Evolutionary conservation across 805 yeast genomes (phyloP).

Genomic region (Metschnikowia orientalis): DNA sequence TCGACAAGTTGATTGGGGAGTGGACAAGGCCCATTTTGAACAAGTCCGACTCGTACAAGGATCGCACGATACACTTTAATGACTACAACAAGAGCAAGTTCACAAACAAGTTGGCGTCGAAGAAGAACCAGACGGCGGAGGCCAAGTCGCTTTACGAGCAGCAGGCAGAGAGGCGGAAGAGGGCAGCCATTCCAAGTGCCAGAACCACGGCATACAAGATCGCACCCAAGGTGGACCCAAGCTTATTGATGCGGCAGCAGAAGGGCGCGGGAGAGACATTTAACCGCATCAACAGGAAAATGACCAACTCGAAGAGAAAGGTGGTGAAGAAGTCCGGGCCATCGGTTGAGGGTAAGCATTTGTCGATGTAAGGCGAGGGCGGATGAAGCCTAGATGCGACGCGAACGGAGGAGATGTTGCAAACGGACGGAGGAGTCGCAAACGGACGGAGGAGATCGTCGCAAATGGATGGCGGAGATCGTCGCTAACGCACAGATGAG

Average conservation of each 20-base stretch:
- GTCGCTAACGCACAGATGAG: too few relatives aligned
- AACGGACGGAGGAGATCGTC: too few relatives aligned
- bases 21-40: constrained; percentile 99
- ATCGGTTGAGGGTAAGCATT: constrained; percentile 70
- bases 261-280: constrained; percentile 71
- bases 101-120: constrained; percentile 38
- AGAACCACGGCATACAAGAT: constrained; percentile 83
- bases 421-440: too few relatives aligned
- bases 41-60: constrained; percentile 90
- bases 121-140: constrained; percentile 29
- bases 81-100: constrained; percentile 61
- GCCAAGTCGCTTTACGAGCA: constrained; percentile 73
- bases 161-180: constrained; percentile 83
- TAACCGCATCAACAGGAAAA: constrained; percentile 65
- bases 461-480: too few relatives aligned
- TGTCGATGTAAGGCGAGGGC: constrained; percentile 32
- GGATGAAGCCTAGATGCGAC: too few relatives aligned
- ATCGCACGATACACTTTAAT: constrained; percentile 65
- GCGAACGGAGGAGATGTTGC: too few relatives aligned
- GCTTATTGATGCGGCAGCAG: constrained; percentile 41
- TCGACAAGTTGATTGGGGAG: constrained; percentile 87
- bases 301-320: constrained; percentile 47
- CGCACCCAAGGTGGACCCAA: constrained; percentile 75
- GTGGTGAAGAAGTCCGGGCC: constrained; percentile 63
- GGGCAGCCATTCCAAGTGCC: constrained; percentile 95